Evolutionary conservation across 192 early-diverging fungal genomes (phyloP).

Genomic region (Rhizophagus prolifer): DNA sequence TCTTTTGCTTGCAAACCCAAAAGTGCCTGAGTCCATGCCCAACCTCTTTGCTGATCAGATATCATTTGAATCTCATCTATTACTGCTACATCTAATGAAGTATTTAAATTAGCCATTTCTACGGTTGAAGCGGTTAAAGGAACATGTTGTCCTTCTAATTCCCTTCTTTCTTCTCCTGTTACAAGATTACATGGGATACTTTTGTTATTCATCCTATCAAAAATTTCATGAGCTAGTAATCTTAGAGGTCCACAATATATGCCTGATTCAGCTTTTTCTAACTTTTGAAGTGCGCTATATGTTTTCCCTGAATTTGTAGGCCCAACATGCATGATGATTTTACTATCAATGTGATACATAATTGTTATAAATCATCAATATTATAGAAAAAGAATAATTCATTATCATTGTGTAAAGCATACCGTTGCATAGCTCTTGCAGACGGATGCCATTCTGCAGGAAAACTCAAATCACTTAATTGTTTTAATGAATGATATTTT

Average conservation of each 20-base stretch:
- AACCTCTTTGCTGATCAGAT: slow-evolving; percentile 77
- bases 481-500: slow-evolving; percentile 50
- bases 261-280: slow-evolving; percentile 60
- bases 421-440: slow-evolving; percentile 75
- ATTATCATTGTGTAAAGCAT: slow-evolving; percentile 7
- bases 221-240: slow-evolving; percentile 91
- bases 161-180: slow-evolving; percentile 87
- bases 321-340: slow-evolving; percentile 91
- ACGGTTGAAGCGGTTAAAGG: slow-evolving; percentile 75
- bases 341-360: slow-evolving; percentile 39
- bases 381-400: background rate
- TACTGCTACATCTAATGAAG: slow-evolving; percentile 76
- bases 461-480: slow-evolving; percentile 71
- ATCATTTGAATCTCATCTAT: slow-evolving; percentile 99
- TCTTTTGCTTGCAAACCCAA: slow-evolving; percentile 77
- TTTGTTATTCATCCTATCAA: slow-evolving; percentile 72
- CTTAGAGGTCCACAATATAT: slow-evolving; percentile 91
- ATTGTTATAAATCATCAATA: background rate
- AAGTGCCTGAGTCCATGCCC: slow-evolving; percentile 94
- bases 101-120: slow-evolving; percentile 77
- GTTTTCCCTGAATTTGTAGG: slow-evolving; percentile 99
- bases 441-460: slow-evolving; percentile 79
- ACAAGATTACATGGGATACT: slow-evolving; percentile 81
- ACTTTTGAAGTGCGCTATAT: slow-evolving; percentile 76
- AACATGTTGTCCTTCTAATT: slow-evolving; percentile 40